Conservation (phyloP, 345 rosid genomes). For the Populus ilicifolia region DNA sequence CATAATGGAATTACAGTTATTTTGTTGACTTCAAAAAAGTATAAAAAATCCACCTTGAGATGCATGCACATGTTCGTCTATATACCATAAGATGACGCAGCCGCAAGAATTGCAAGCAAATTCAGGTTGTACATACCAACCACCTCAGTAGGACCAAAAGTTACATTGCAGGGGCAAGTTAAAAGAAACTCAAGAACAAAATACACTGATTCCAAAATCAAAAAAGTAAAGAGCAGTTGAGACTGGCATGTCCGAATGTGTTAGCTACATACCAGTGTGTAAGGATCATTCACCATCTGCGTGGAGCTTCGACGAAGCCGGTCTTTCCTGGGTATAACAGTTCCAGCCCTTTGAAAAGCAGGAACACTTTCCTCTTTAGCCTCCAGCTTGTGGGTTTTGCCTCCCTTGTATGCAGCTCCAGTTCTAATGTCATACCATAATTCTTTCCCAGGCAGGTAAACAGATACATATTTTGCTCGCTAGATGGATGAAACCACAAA, state of each 20-base stretch:
- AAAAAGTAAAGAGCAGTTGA: neutral
- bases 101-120: neutral
- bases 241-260: neutral
- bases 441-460: constrained; percentile 88
- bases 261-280: constrained; percentile 64
- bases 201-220: neutral
- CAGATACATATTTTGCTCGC: constrained; percentile 66
- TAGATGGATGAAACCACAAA: constrained; percentile 23
- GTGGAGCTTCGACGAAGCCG: constrained; percentile 88
- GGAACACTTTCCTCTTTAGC: constrained; percentile 84
- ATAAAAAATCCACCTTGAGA: neutral
- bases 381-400: constrained; percentile 62
- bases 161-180: neutral
- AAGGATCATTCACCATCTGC: constrained; percentile 93
- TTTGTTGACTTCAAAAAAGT: neutral
- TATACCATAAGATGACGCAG: neutral
- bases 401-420: constrained; percentile 62
- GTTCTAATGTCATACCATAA: constrained; percentile 83
- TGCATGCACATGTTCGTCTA: neutral
- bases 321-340: constrained; percentile 87
- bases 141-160: neutral
- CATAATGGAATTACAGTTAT: neutral
- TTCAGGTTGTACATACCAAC: neutral
- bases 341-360: constrained; percentile 95
- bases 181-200: neutral